Conservation (phyloP, 192 early-diverging fungal genomes). For the Pilobolus umbonatus region DNA sequence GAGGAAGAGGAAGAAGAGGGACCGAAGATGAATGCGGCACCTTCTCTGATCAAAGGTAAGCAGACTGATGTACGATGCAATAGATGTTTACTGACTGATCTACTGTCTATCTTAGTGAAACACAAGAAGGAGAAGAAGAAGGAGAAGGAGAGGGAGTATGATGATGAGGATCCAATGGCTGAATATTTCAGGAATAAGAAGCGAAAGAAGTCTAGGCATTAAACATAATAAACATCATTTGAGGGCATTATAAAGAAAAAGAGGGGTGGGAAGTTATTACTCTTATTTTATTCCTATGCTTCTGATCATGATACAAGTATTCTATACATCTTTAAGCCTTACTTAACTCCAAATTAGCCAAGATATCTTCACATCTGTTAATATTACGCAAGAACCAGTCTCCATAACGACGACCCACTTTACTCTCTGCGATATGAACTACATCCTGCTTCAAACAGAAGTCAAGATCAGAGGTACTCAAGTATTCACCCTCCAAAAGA, state of each 20-base stretch:
- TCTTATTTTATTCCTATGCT: too few relatives aligned
- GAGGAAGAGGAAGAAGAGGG: conserved; percentile 43
- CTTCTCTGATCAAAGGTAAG: conserved; percentile 31
- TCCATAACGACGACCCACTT: conserved; percentile 86
- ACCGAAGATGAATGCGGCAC: conserved; percentile 50
- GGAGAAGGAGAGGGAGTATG: too few relatives aligned
- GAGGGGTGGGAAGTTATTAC: too few relatives aligned
- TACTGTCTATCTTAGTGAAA: too few relatives aligned
- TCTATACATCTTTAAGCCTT: conserved; percentile 33
- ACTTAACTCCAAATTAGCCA: conserved; percentile 28
- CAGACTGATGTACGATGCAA: too few relatives aligned
- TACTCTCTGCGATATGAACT: conserved; percentile 92
- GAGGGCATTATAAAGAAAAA: too few relatives aligned
- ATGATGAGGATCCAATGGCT: conserved; percentile 58
- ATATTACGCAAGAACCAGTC: conserved; percentile 97
- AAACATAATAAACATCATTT: too few relatives aligned
- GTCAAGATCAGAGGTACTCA: conserved; percentile 80
- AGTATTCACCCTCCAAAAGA: conserved; percentile 83
- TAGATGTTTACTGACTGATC: too few relatives aligned
- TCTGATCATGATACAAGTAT: too few relatives aligned
- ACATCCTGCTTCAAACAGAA: conserved; percentile 93
- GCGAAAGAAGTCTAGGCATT: conserved; percentile 50
- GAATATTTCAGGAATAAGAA: conserved; percentile 61
- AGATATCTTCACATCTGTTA: conserved; percentile 78
- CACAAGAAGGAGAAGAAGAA: too few relatives aligned